Evolutionary conservation across 352 stramenopile species (phyloP).

Genomic region (Thalassiosira ordinaria): DNA sequence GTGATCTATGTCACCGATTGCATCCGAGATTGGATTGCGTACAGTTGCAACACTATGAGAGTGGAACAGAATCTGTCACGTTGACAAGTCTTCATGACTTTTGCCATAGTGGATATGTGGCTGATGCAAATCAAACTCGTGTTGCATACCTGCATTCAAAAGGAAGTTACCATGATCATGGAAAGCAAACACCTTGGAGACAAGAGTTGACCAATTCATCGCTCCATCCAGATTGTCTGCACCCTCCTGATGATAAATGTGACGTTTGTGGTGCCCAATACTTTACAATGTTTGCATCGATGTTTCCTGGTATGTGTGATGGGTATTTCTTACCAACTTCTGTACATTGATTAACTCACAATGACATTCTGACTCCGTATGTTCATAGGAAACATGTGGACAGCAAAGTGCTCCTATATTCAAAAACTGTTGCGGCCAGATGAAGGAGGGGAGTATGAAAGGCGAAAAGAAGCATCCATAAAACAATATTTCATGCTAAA

Average conservation of each 20-base stretch:
- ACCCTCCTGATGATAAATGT: conserved; percentile 48
- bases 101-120: conserved; percentile 31
- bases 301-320: conserved; percentile 59
- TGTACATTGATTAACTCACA: too few relatives aligned
- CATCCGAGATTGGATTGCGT: conserved; percentile 40
- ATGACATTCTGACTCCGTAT: too few relatives aligned
- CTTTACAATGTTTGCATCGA: conserved; percentile 53
- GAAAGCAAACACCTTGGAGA: conserved; percentile 44
- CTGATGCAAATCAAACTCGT: conserved; percentile 19
- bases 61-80: conserved; percentile 47
- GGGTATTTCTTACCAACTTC: too few relatives aligned
- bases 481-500: conserved; percentile 45
- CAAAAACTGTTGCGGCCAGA: conserved; percentile 46
- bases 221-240: conserved; percentile 49
- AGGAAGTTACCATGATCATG: conserved; percentile 62
- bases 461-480: conserved; percentile 41
- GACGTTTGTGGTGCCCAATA: conserved; percentile 65
- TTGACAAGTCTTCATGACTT: conserved; percentile 49
- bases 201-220: conserved; percentile 52
- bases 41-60: conserved; percentile 36
- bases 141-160: conserved; percentile 69
- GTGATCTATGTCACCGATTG: conserved; percentile 32
- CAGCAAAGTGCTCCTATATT: conserved; percentile 71
- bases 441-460: conserved; percentile 50
- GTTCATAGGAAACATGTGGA: conserved; percentile 82